Base-by-base conservation (phyloP, 345 rosid genomes). In the Aquilaria yunnanensis region DNA sequence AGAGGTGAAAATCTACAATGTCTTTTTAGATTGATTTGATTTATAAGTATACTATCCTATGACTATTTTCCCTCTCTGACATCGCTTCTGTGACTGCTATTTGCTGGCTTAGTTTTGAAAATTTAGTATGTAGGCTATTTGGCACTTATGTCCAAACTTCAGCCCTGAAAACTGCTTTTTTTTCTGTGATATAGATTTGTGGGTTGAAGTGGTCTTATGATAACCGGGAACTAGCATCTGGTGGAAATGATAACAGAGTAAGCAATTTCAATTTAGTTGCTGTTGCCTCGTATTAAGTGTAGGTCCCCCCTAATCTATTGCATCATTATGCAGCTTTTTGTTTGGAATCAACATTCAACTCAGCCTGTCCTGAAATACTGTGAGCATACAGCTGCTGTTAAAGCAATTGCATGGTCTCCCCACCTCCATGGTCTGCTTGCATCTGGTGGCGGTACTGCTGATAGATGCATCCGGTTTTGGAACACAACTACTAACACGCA, bases 371-470 rank as follows among this genome's bases (percentile, higher is more conserved):
- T 91, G 66, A 95, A 82, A 78, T 95, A 81, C 79, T 79, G 92
- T 68, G 99, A 87, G 64, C 99, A 95, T 76, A 81, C 94, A 48
- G 99, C 99, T 32, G 99, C 99, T 43, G 99, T 95, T 32, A 95
- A 95, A 81, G 99, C 99, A 65, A 95, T 95, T 75, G 96, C 99
- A 1, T 95, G 99, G 99, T 95, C 99, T 10, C 99, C 99, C 0
- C 98, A 91, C 84, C 87, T 91, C 60, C 84, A 89, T 48, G 99
- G 99, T 59, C 89, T 95, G 71, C 96, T 95, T 70, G 99, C 99
- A 54, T 95, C 98, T 5, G 99, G 99, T 31, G 99, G 99, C 32
- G 99, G 99, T 60, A 91, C 98, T 47, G 96, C 96, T 61, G 99
- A 91, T 65, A 83, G 96, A 45, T 95, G 97, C 70, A 89, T 91